phyloP scores from a whole-genome alignment of 2,329 filamentous ascomycete species.

The Aspergillus flavus region DNA sequence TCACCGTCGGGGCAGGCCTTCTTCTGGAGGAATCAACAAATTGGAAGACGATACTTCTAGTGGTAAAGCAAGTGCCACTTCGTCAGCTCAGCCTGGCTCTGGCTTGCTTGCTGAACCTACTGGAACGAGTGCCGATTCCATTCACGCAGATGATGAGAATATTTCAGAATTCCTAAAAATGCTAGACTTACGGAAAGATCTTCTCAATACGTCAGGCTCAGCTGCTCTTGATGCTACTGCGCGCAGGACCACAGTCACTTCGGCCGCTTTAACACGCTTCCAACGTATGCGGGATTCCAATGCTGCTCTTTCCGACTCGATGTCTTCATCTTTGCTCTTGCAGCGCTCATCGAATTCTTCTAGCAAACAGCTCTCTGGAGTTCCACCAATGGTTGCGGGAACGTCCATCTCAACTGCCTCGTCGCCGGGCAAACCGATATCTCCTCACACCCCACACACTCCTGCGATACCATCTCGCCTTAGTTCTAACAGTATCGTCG shows the following conservation, averaged over 20 bases:
- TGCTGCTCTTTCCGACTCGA: constrained; percentile 84
- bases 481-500: constrained; percentile 83
- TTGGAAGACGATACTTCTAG: constrained; percentile 62
- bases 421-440: constrained; percentile 86
- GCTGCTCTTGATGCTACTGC: constrained; percentile 66
- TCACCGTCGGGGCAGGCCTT: constrained; percentile 76
- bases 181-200: constrained; percentile 84
- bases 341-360: constrained; percentile 80
- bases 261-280: constrained; percentile 80
- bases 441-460: constrained; percentile 87
- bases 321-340: constrained; percentile 85
- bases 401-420: constrained; percentile 82
- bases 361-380: constrained; percentile 70
- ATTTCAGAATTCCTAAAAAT: constrained; percentile 92
- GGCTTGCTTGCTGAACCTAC: constrained; percentile 72
- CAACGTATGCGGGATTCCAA: constrained; percentile 89
- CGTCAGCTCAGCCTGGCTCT: constrained; percentile 69
- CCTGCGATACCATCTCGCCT: constrained; percentile 92
- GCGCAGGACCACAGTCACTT: constrained; percentile 75
- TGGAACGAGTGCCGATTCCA: constrained; percentile 65
- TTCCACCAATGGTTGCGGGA: constrained; percentile 62
- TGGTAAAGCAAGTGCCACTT: constrained; percentile 53
- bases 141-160: constrained; percentile 83
- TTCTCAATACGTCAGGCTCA: constrained; percentile 66
- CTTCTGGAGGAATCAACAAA: constrained; percentile 70